Evolutionary conservation across 306 rosid species (phyloP).

Genomic region (Notholithocarpus densiflorus): DNA sequence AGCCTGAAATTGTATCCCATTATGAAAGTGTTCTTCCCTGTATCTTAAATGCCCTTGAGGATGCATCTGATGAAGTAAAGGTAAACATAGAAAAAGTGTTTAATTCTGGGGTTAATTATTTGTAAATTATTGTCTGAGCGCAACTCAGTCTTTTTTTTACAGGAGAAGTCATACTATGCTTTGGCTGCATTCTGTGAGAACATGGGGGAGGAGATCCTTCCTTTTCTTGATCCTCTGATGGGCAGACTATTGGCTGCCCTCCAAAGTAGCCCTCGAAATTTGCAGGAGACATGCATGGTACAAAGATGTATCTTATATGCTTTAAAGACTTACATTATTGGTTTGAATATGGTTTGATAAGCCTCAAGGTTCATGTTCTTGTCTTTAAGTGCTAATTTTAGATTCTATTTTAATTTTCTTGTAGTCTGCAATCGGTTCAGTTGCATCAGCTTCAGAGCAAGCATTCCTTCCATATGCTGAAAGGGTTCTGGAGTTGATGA

Average conservation of each 20-base stretch:
- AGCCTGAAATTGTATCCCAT: conserved; percentile 92
- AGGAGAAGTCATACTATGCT: conserved; percentile 98
- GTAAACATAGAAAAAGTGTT: conserved; percentile 39
- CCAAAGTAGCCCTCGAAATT: conserved; percentile 72
- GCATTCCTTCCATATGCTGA: conserved; percentile 96
- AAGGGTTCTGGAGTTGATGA: conserved; percentile 92
- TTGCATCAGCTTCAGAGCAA: conserved; percentile 94
- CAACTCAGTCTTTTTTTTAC: conserved; percentile 24
- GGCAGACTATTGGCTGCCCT: conserved; percentile 77
- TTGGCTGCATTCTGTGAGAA: conserved; percentile 98
- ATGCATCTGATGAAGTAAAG: conserved; percentile 93
- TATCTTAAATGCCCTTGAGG: conserved; percentile 92
- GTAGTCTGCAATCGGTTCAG: conserved; percentile 99
- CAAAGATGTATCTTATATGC: conserved; percentile 16
- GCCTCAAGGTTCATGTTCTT: neutral
- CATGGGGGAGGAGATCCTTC: conserved; percentile 98
- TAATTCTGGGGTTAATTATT: conserved; percentile 18
- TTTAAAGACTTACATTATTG: conserved; percentile 16
- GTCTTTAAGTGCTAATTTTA: conserved; percentile 21
- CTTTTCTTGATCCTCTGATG: conserved; percentile 94
- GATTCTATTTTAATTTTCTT: conserved; percentile 19
- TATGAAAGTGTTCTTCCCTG: conserved; percentile 97
- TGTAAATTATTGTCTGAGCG: conserved; percentile 21
- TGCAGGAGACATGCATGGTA: conserved; percentile 99
- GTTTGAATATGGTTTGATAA: neutral